These are phyloP conservation scores for Pseudopediastrum boryanum DNA, from an alignment of 139 green algal genomes.

Conservation along the genomic window DNA sequence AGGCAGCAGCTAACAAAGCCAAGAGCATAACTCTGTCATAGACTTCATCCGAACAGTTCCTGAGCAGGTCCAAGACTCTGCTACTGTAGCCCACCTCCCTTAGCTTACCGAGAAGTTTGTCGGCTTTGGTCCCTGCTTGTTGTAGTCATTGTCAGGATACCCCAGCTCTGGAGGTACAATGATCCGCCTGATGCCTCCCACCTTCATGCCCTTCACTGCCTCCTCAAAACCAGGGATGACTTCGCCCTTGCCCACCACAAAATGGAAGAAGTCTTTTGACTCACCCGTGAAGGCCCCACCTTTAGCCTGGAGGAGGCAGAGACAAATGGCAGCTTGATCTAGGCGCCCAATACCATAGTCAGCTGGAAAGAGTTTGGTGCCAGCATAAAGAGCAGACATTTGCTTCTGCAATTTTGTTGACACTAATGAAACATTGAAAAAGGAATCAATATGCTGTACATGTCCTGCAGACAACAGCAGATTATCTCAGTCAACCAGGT, in stretches of 20 bases:
- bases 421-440: too few relatives aligned
- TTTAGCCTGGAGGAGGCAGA: slow-evolving; percentile 64
- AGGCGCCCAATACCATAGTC: neutral
- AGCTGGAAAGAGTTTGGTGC: too few relatives aligned
- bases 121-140: slow-evolving; percentile 57
- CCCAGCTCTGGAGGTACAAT: slow-evolving; percentile 85
- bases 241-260: slow-evolving; percentile 65
- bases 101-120: slow-evolving; percentile 59
- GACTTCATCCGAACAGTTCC: neutral
- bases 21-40: neutral
- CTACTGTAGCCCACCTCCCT: neutral
- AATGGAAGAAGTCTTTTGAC: slow-evolving; percentile 68
- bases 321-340: neutral
- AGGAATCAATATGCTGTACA: too few relatives aligned
- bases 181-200: slow-evolving; percentile 79
- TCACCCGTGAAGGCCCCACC: slow-evolving; percentile 71
- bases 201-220: slow-evolving; percentile 82
- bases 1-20: neutral
- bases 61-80: neutral
- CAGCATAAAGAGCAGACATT: too few relatives aligned
- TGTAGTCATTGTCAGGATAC: slow-evolving; percentile 78
- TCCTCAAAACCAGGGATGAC: slow-evolving; percentile 89
- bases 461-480: too few relatives aligned
- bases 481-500: too few relatives aligned
- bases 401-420: too few relatives aligned